Evolutionary conservation across 139 green algal genomes (phyloP), one percentile per base, ranked within the genome.

Genomic region (Bryopsis sp.): DNA sequence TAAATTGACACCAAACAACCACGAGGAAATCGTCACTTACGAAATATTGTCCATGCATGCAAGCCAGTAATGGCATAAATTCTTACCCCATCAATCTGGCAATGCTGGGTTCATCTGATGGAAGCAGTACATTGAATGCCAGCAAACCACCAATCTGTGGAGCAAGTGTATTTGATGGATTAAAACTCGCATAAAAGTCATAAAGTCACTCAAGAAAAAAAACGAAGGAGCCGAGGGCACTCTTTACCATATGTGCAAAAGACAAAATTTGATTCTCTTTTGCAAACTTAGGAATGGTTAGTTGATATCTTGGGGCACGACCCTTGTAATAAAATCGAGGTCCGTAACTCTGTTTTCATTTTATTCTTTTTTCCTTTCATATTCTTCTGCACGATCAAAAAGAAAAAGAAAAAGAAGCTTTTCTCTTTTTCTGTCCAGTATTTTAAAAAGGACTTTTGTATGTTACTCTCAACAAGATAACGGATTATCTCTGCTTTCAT

Each of bases 81-180:
- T n/a, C 80, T 78, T 66, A 92, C 86, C 94, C 94, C 37, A 97
- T 76, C 6, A 99, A 76, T 1, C 92, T 83, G 5, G 89, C 77
- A 62, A 99, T 97, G 76, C 79, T 81, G 24, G 94, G 92, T 61
- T 94, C 66, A 36, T 99, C 90, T 4, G 87, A 94, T 3, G 94
- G 94, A 50, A 92, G 92, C 3, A 99, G 68, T 15, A 97, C 22
- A 78, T 99, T 99, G 83, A 89, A 99, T 15, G 92, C 93, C 2
- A 99, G 78, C 32, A 97, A 78, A 1, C 86, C 89, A 46, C 89
- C 89, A 2, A 80, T 66, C 8, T 50, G 35, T 5, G 26, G 6
- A 47, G n/a, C 38, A 54, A 54, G 43, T 54, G 11, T 54, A 54
- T 19, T 26, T 26, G 43, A 19, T 54, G 43, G 15, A 54, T 54